Conservation (phyloP, 768 basidiomycete genomes). For the Leccinum ochraceum region DNA sequence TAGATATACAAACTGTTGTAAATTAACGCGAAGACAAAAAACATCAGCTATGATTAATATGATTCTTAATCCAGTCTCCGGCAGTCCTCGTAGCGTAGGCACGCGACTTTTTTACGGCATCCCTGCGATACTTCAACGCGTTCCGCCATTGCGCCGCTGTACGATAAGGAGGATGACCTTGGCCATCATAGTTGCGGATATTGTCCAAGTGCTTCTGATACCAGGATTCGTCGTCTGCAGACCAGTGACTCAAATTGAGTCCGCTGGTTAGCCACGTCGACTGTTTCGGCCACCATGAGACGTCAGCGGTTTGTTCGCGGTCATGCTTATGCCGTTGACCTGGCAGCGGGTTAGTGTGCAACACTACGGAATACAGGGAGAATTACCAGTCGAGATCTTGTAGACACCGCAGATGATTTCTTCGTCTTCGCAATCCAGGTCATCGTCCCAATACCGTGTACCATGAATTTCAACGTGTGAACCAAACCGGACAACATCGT, state of each 20-base stretch:
- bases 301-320: background rate
- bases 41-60: no score
- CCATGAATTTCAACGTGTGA: background rate
- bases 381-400: conserved; percentile 2
- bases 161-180: background rate
- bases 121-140: background rate
- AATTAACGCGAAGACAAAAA: no score
- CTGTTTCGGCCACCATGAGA: conserved; percentile 13
- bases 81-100: no score
- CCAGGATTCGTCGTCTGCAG: background rate
- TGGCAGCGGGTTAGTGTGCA: background rate
- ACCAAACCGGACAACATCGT: background rate
- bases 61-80: no score
- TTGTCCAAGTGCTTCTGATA: background rate
- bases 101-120: no score
- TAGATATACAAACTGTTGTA: no score
- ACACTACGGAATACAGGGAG: no score
- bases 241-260: conserved; percentile 2
- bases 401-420: conserved; percentile 6
- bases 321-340: background rate
- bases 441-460: background rate
- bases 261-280: conserved; percentile 1
- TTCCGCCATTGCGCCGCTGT: background rate
- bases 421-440: background rate
- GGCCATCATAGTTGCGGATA: background rate